phyloP scores from a whole-genome alignment of 2,329 filamentous ascomycete genomes.

The Pseudogymnoascus sp. region DNA sequence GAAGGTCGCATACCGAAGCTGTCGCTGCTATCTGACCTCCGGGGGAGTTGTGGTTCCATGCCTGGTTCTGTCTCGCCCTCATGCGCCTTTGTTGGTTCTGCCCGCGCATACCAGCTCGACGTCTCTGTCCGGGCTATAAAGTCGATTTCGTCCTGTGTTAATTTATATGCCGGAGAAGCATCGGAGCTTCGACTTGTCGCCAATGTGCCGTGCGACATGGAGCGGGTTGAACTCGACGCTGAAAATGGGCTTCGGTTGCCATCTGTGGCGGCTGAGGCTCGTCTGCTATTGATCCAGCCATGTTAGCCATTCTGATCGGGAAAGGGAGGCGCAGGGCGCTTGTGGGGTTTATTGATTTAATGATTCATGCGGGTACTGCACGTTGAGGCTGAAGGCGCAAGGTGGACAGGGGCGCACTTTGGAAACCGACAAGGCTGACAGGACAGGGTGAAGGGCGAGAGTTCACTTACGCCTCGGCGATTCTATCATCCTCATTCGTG shows the following conservation, averaged over 20 bases:
- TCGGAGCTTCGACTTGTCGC: background rate
- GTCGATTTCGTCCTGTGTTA: constrained; percentile 4
- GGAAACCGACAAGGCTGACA: background rate
- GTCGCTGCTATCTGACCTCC: background rate
- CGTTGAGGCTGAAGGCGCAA: background rate
- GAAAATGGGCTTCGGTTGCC: background rate
- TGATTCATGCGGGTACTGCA: background rate
- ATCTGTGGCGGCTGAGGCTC: background rate
- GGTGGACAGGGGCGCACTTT: background rate
- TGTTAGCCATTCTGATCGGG: background rate
- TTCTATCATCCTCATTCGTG: background rate
- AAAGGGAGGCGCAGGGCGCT: background rate
- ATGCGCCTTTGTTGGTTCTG: background rate
- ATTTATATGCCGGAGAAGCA: background rate
- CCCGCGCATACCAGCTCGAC: background rate
- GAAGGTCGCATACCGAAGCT: constrained; percentile 2
- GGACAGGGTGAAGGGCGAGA: background rate
- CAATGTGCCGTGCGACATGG: background rate
- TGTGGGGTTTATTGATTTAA: background rate
- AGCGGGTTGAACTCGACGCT: background rate
- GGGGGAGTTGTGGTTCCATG: background rate
- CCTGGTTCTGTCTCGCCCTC: background rate
- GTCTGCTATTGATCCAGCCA: constrained; percentile 1
- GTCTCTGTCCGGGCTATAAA: background rate
- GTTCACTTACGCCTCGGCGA: background rate